These are phyloP conservation scores for Ambrosia artemisiifolia DNA, from an alignment of 129 eudicot species.

Conservation along the genomic window DNA sequence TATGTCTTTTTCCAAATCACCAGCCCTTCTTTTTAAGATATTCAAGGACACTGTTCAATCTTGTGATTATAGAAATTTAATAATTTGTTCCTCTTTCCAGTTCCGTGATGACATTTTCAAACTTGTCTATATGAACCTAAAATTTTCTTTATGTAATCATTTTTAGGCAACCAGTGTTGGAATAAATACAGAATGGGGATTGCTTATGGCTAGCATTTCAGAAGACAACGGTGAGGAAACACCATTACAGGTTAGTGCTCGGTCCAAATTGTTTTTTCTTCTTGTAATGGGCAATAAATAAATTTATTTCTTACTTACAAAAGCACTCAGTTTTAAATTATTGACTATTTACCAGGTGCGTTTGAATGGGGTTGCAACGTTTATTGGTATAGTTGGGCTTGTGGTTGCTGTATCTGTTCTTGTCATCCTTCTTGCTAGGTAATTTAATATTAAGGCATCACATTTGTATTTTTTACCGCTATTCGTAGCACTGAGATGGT, in stretches of 20 bases:
- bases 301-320: neutral
- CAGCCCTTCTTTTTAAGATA: neutral
- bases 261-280: neutral
- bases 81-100: neutral
- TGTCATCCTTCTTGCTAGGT: constrained; percentile 69
- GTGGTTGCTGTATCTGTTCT: constrained; percentile 75
- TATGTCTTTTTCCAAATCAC: neutral
- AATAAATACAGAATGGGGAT: constrained; percentile 95
- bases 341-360: constrained; percentile 53
- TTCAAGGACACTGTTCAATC: neutral
- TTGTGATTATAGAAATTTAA: neutral
- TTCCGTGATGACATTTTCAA: neutral
- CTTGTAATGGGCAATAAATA: neutral
- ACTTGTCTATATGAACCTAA: neutral
- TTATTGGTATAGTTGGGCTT: constrained; percentile 87
- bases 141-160: constrained; percentile 1
- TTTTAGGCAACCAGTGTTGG: constrained; percentile 91
- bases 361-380: constrained; percentile 90
- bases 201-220: constrained; percentile 97
- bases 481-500: neutral
- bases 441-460: constrained; percentile 7
- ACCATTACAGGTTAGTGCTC: constrained; percentile 74
- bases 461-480: neutral
- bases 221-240: constrained; percentile 99
- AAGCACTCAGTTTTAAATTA: neutral